phyloP scores from a whole-genome alignment of 73 alveolate genomes.

The Tetrahymena malaccensis region DNA sequence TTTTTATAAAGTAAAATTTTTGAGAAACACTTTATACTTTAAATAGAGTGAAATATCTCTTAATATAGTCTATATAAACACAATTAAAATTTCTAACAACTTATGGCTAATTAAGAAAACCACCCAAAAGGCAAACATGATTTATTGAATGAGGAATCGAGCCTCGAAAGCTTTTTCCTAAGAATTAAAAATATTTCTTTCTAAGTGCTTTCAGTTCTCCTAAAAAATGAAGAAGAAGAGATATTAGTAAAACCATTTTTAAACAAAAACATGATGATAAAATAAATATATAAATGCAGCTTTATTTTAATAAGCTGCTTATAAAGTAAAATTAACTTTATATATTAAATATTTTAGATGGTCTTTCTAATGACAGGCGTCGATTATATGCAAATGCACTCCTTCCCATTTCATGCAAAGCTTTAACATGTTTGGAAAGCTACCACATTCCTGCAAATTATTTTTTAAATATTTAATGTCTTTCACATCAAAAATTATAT shows the following conservation, averaged over 20 bases:
- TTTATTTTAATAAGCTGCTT: too few species aligned
- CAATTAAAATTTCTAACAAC: not conserved
- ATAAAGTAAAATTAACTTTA: too few species aligned
- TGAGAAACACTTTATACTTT: not conserved
- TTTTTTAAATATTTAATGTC: constrained; percentile 3
- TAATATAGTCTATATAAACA: not conserved
- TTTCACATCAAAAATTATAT: constrained; percentile 9
- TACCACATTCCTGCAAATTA: not conserved
- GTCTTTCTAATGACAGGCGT: not conserved
- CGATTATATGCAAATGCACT: constrained; percentile 35
- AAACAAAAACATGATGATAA: not conserved
- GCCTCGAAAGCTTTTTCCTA: not conserved
- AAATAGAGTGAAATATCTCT: not conserved
- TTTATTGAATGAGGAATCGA: not conserved
- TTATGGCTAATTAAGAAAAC: not conserved
- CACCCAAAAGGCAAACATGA: not conserved
- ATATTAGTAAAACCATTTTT: not conserved
- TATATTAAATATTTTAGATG: not conserved
- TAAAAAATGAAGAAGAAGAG: not conserved
- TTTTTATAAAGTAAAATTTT: not conserved
- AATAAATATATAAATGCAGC: too few species aligned
- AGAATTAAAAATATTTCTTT: not conserved
- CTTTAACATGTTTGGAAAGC: constrained; percentile 22
- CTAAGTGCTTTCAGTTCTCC: not conserved
- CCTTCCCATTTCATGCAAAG: constrained; percentile 28